Evolutionary conservation across 352 stramenopile species (phyloP), one percentile per base, ranked within the genome.

Genomic region (Aphanomyces astaci): DNA sequence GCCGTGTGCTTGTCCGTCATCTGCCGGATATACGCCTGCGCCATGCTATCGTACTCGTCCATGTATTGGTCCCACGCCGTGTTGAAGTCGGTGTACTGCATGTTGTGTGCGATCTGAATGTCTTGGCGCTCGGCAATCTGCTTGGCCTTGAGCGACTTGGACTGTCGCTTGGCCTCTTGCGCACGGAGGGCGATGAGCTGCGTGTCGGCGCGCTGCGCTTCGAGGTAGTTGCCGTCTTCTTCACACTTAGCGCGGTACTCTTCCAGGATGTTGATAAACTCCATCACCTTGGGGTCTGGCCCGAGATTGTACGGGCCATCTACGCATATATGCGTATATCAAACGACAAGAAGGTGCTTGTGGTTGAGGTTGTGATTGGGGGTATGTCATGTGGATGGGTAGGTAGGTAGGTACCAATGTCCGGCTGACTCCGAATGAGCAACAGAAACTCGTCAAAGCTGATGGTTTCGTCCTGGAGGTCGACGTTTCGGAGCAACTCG

Each of bases 11-110:
- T 96, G 64, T 96, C 86, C 1, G 85, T 95, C 88, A 98, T 97
- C 73, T 98, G 89, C 74, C 96, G 84, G 24, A 98, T 94, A 74
- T 97, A 98, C 55, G 92, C 81, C 63, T 96, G 80, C 13, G 92
- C 90, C 89, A 98, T 98, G 57, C 81, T 79, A 77, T 98, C 92
- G 72, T 97, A 98, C 62, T 97, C 92, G 63, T 97, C 81, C 74
- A 98, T 86, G 75, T 98, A 98, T 73, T 96, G 84, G 72, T 98
- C 94, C 95, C 94, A 98, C 13, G 87, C 86, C 22, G 78, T 73
- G 65, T 97, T 98, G 72, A 98, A 98, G 67, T 98, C 90, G 49
- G 87, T 82, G 69, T 96, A 97, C 76, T 98, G 93, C 87, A 98
- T 96, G 73, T 97, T 97, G 73, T 98, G 92, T 4, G 89, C 90